Evolutionary conservation across 257 asterid genomes (phyloP).

Genomic region (Ophiorrhiza pumila): DNA sequence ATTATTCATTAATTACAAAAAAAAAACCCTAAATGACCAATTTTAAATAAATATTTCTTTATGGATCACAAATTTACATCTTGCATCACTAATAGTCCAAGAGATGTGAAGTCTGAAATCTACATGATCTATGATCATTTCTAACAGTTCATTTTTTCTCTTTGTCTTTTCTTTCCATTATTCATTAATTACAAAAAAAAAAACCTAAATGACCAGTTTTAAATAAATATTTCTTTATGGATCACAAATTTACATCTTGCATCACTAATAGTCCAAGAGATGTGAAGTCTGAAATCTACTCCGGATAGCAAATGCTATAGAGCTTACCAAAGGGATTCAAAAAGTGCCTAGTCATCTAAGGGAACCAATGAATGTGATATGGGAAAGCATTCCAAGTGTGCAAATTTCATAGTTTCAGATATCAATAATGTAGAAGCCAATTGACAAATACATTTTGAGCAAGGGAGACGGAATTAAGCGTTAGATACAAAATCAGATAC

Average conservation of each 20-base stretch:
- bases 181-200: background rate
- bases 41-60: no score
- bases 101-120: background rate
- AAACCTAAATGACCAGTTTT: background rate
- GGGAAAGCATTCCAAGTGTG: background rate
- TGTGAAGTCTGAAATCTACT: background rate
- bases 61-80: background rate
- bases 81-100: background rate
- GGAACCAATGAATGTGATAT: background rate
- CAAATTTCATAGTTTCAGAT: background rate
- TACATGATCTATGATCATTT: background rate
- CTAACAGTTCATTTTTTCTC: background rate
- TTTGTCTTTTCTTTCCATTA: background rate
- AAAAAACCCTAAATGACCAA: background rate
- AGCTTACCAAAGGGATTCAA: background rate
- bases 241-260: background rate
- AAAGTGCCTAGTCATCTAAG: background rate
- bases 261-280: background rate
- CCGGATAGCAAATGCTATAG: background rate
- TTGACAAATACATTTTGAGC: no score
- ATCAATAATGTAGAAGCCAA: no score
- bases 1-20: background rate
- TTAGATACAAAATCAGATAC: background rate
- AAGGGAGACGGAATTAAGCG: no score
- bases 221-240: no score